Conservation (phyloP, 129 eudicot genomes). For the Lonicera japonica region DNA sequence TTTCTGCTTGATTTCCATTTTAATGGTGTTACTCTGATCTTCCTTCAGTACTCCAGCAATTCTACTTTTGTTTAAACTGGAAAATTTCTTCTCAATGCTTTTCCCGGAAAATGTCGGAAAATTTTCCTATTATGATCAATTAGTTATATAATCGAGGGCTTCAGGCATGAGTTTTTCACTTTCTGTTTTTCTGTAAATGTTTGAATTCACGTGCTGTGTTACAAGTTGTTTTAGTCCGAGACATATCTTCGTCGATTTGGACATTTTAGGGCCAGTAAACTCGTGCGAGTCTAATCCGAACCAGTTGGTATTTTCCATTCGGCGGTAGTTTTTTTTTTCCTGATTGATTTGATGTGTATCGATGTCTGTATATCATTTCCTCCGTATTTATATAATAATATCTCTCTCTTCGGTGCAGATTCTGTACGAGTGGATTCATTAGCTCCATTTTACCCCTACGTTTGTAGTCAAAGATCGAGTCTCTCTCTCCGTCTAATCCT, state of each 20-base stretch:
- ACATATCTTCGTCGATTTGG: not conserved
- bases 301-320: not conserved
- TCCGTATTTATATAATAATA: too few species aligned
- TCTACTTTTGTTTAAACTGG: too few species aligned
- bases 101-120: not conserved
- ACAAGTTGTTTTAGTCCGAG: not conserved
- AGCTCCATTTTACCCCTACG: too few species aligned
- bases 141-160: not conserved
- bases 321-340: not conserved
- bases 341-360: not conserved
- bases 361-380: not conserved
- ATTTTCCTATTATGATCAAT: not conserved
- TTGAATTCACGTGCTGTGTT: not conserved
- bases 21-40: too few species aligned
- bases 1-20: too few species aligned
- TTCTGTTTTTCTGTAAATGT: not conserved
- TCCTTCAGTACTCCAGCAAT: too few species aligned
- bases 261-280: not conserved
- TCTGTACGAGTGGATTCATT: too few species aligned
- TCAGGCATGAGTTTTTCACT: not conserved
- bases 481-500: not conserved
- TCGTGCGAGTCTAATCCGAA: not conserved
- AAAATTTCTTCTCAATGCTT: too few species aligned
- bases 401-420: too few species aligned
- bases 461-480: not conserved